Conservation (phyloP, 2,329 filamentous ascomycete species). For the Keithomyces neogunnii region DNA sequence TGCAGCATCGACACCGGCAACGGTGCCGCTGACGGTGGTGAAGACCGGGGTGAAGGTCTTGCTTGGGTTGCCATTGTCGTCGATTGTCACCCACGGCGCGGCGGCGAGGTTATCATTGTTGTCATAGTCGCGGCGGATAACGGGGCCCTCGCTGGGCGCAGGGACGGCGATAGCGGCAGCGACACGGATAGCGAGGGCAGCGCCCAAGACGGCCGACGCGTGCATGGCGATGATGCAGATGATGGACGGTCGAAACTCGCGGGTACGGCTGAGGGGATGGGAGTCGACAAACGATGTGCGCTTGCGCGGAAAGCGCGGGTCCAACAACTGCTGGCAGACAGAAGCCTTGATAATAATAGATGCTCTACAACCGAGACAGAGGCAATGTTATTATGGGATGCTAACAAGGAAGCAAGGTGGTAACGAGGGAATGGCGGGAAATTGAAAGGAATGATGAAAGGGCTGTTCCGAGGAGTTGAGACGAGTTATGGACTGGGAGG, state of each 20-base stretch:
- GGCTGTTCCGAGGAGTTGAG: background rate
- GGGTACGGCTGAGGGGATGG: background rate
- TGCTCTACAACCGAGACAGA: no score
- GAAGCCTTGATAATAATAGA: no score
- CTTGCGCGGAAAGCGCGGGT: background rate
- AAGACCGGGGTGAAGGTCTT: slow-evolving; percentile 41
- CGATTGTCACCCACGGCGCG: slow-evolving; percentile 43
- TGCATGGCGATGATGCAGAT: slow-evolving; percentile 18
- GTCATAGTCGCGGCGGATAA: slow-evolving; percentile 10
- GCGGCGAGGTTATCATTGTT: slow-evolving; percentile 12
- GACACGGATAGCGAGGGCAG: slow-evolving; percentile 15
- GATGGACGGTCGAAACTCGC: background rate
- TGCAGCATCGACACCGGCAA: slow-evolving; percentile 27
- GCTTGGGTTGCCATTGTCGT: slow-evolving; percentile 33
- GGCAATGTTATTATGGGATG: no score
- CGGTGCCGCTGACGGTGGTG: slow-evolving; percentile 37
- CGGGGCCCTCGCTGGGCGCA: slow-evolving; percentile 10
- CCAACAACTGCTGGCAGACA: no score
- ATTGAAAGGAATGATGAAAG: background rate
- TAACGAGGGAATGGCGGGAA: background rate
- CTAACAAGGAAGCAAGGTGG: background rate
- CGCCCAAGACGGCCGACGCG: slow-evolving; percentile 19
- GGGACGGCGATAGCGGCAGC: slow-evolving; percentile 20
- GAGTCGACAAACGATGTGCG: background rate
- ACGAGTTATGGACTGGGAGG: background rate